Evolutionary conservation across 2,329 filamentous ascomycete genomes (phyloP).

Genomic region (Scytalidium sp.): DNA sequence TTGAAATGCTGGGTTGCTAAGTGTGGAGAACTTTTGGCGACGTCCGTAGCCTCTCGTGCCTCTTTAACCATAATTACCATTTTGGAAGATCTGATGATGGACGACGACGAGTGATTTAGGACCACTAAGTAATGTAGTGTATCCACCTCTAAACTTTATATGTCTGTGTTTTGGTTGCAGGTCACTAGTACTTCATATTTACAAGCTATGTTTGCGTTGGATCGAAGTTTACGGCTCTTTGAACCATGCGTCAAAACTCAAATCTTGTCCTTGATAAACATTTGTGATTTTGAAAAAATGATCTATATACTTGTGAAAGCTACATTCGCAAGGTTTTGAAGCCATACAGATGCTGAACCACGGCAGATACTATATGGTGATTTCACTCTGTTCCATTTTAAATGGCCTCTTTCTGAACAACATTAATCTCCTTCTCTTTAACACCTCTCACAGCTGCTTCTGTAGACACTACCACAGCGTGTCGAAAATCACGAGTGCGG

Average conservation of each 20-base stretch:
- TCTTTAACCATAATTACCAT: too few species aligned
- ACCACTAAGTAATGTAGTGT: neutral
- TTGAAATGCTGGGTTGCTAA: neutral
- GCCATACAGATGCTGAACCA: neutral
- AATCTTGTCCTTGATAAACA: neutral
- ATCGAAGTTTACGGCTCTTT: neutral
- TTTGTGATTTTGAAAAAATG: neutral
- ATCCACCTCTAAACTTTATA: neutral
- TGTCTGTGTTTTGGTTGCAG: neutral
- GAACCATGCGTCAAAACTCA: neutral
- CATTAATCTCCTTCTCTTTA: neutral
- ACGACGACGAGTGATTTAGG: neutral
- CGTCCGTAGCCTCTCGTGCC: too few species aligned
- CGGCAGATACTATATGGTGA: neutral
- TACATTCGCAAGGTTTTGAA: neutral
- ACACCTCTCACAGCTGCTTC: neutral
- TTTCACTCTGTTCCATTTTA: neutral
- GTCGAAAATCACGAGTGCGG: slow-evolving; percentile 5
- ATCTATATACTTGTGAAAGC: neutral
- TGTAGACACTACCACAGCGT: neutral
- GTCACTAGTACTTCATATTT: neutral
- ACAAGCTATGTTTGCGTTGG: neutral
- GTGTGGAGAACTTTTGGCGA: neutral
- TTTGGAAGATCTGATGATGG: neutral
- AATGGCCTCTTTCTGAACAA: neutral